Conservation (phyloP, 2,329 filamentous ascomycete genomes). For the Penicillium palitans region DNA sequence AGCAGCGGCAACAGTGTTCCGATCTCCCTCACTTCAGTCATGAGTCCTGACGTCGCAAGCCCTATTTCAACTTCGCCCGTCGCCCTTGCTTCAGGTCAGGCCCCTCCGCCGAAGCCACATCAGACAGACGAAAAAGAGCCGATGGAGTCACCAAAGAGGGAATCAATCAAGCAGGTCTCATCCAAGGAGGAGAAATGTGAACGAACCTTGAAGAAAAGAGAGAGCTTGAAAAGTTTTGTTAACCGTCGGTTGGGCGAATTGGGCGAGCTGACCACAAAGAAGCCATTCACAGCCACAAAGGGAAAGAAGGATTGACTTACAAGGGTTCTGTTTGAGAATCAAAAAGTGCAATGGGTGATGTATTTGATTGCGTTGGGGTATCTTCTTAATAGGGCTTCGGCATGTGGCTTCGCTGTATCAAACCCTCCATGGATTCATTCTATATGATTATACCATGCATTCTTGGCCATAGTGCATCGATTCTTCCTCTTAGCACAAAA, state of each 20-base stretch:
- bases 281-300: neutral
- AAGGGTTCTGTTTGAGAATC: neutral
- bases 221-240: slow-evolving; percentile 17
- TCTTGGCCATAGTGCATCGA: neutral
- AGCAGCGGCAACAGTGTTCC: slow-evolving; percentile 31
- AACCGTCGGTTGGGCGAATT: slow-evolving; percentile 11
- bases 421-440: neutral
- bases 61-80: neutral
- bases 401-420: neutral
- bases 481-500: neutral
- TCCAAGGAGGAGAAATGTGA: slow-evolving; percentile 18
- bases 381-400: neutral
- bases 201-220: slow-evolving; percentile 14
- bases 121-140: neutral
- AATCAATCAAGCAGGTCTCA: neutral
- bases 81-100: neutral
- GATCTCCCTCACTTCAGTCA: slow-evolving; percentile 22
- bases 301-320: slow-evolving; percentile 4
- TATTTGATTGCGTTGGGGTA: neutral
- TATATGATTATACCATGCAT: neutral
- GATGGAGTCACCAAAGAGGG: neutral
- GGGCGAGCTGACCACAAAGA: neutral
- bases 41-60: slow-evolving; percentile 11
- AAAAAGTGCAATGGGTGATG: neutral
- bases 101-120: neutral